Conservation (phyloP, 441 rosid species). For the Gossypium davidsonii region DNA sequence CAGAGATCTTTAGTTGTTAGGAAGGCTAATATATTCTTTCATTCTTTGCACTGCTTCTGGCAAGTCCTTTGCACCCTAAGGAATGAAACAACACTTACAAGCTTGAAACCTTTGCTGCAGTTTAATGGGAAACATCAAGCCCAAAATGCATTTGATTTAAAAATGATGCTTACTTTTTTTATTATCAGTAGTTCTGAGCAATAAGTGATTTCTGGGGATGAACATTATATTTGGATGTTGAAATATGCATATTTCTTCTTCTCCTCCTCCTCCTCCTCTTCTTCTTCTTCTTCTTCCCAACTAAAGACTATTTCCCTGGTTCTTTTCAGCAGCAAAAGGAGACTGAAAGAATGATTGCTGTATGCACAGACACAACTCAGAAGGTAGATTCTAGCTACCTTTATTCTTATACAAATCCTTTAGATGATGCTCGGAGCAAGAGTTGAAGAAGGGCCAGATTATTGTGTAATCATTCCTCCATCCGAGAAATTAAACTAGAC, state of each 20-base stretch:
- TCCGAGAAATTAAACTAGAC: conserved; percentile 53
- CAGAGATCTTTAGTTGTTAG: no score
- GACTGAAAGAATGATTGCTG: conserved; percentile 90
- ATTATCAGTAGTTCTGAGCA: background rate
- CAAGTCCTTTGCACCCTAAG: background rate
- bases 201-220: background rate
- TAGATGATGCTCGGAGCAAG: conserved; percentile 67
- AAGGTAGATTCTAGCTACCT: conserved; percentile 42
- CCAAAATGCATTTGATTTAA: background rate
- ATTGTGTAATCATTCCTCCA: conserved; percentile 91
- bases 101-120: background rate
- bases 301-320: background rate
- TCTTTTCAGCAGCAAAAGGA: conserved; percentile 81
- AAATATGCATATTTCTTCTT: background rate
- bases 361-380: conserved; percentile 77
- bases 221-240: background rate
- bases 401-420: background rate
- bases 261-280: no score
- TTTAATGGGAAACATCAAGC: background rate
- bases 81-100: background rate
- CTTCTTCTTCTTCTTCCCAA: background rate
- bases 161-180: background rate
- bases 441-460: conserved; percentile 95
- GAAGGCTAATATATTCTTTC: no score
- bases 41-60: background rate